Base-by-base conservation (phyloP, 176 grass and related monocot genomes). In the Bothriochloa decipiens region DNA sequence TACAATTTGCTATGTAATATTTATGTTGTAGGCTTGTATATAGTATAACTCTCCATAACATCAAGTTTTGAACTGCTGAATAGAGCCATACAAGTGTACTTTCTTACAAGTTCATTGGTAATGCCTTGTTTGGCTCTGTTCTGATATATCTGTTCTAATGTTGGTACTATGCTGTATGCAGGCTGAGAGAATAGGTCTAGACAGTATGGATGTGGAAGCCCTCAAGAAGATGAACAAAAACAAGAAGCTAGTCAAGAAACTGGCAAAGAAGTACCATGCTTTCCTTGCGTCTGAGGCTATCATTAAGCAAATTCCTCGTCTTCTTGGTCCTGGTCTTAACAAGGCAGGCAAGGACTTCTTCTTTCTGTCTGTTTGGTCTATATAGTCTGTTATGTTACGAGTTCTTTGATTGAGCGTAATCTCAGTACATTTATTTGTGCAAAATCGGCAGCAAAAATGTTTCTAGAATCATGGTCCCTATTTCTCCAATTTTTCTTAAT, bases 141-240 rank as follows among this genome's bases (percentile, higher is more conserved):
- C 11, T 83, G 36, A 55, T 46, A 20, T 82, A 75, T 68, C 33
- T 72, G 7, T 23, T 11, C 11, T 83, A 22, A 53, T 77, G 4
- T 29, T 87, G 26, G 4, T 11, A 25, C 22, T 20, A 39, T 86
- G 58, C 20, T 58, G 42, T 32, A 74, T 74, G 35, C 53, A 97
- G 94, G 92, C 92, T 49, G 90, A 92, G 86, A 94, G 90, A 70
- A 75, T 94, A 2, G 86, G 90, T 45, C 77, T 97, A 2, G 92
- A 94, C 63, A 87, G 73, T 60, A 97, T 97, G 94, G 94, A 97
- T 85, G 94, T 97, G 61, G 94, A 97, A 70, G 75, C 84, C 8
- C 88, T 97, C 27, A 97, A 97, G 69, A 94, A 97, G 37, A 94
- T 94, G 94, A 97, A 97, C 86, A 97, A 97, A 75, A 97, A 97